A percentile compares a stretch with the other conserved stretches of the same genome.
Conservation (phyloP, 495 filamentous ascomycete species). For the Hypomontagnella monticulosa region DNA sequence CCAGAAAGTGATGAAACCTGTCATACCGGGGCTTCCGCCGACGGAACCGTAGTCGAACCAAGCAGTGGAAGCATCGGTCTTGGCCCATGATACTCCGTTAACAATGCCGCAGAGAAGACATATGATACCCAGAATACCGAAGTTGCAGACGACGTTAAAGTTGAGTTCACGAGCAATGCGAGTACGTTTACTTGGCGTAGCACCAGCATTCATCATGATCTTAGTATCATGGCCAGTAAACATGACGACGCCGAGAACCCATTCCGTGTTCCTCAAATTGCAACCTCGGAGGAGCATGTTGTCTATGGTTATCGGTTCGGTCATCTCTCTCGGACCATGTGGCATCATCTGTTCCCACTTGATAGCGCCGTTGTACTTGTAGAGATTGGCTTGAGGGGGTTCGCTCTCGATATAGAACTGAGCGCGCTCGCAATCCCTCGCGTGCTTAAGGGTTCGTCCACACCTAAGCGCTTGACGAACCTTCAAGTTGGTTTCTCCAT, state of each 20-base stretch:
- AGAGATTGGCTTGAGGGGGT: conserved; percentile 89
- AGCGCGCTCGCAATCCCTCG: conserved; percentile 86
- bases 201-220: conserved; percentile 99
- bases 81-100: conserved; percentile 83
- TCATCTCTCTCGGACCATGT: conserved; percentile 75
- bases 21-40: conserved; percentile 76
- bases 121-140: conserved; percentile 88
- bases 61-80: conserved; percentile 74
- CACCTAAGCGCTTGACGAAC: conserved; percentile 91
- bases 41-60: conserved; percentile 91
- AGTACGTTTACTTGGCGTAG: conserved; percentile 94
- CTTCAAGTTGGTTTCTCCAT: conserved; percentile 98
- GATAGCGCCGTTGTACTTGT: conserved; percentile 89
- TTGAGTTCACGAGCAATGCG: conserved; percentile 92
- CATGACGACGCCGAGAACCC: conserved; percentile 93
- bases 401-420: conserved; percentile 93
- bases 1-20: conserved; percentile 97
- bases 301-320: conserved; percentile 92
- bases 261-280: conserved; percentile 94
- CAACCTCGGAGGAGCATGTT: conserved; percentile 94
- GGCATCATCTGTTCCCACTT: conserved; percentile 83
- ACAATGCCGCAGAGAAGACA: conserved; percentile 87
- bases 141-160: conserved; percentile 98
- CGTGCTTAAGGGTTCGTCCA: conserved; percentile 84
- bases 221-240: conserved; percentile 98